Evolutionary conservation across 352 stramenopile genomes (phyloP).

Genomic region (Poterioochromonas sp.): DNA sequence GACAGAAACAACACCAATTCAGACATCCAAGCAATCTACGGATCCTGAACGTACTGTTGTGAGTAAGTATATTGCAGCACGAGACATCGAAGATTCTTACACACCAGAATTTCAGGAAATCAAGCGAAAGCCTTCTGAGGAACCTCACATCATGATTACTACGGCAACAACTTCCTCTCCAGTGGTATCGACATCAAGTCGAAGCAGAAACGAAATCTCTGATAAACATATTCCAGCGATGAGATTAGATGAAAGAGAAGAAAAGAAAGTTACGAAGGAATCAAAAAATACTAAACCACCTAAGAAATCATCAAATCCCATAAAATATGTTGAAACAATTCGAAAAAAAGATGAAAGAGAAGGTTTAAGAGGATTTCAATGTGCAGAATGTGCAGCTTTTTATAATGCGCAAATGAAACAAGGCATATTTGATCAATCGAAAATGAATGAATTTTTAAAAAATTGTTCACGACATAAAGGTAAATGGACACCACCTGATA

Average conservation of each 20-base stretch:
- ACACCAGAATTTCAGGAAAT: no score
- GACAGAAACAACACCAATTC: no score
- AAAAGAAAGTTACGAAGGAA: neutral
- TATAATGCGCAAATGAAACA: neutral
- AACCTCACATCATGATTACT: neutral
- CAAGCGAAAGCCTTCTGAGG: neutral
- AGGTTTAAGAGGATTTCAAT: neutral
- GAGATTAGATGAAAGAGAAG: neutral
- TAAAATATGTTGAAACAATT: neutral
- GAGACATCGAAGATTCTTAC: no score
- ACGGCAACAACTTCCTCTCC: neutral
- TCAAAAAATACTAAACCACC: neutral
- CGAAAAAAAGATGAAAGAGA: neutral
- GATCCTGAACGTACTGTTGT: no score
- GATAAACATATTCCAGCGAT: neutral
- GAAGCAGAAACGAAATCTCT: neutral
- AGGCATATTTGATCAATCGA: neutral
- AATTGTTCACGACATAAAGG: neutral
- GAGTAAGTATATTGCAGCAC: no score
- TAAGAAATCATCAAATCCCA: neutral
- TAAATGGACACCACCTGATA: neutral
- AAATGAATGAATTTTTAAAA: neutral
- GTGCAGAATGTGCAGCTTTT: neutral
- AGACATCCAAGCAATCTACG: no score
- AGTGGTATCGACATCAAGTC: neutral